A percentile compares a stretch with the other conserved stretches of the same genome.
These are phyloP conservation scores for Phyllachora maydis DNA, from an alignment of 2,329 filamentous ascomycete genomes.

Conservation along the genomic window DNA sequence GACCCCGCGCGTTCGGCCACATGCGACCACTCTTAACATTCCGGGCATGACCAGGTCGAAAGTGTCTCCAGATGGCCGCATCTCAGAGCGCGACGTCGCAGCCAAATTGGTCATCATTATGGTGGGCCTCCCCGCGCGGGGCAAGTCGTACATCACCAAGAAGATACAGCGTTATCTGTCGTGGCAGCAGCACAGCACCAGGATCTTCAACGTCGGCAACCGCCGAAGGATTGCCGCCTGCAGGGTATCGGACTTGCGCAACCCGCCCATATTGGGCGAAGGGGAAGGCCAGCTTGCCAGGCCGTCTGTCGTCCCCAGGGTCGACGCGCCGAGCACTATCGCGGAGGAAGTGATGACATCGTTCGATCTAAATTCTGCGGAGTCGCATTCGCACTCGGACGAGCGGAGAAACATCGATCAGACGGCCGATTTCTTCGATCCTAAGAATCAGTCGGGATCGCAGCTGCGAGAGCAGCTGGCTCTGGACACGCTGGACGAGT, in stretches of 20 bases:
- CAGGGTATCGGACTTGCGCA: conserved; percentile 10
- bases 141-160: conserved; percentile 98
- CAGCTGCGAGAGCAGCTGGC: conserved; percentile 80
- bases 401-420: too few species aligned
- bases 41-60: conserved; percentile 90
- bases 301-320: too few species aligned
- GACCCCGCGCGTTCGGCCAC: conserved; percentile 58
- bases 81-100: conserved; percentile 82
- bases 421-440: conserved; percentile 85
- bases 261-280: conserved; percentile 28
- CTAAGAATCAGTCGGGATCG: conserved; percentile 62
- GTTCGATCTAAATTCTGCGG: conserved; percentile 14
- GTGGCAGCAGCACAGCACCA: conserved; percentile 91
- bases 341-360: conserved; percentile 16
- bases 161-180: conserved; percentile 90
- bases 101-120: conserved; percentile 96
- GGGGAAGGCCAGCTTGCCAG: too few species aligned
- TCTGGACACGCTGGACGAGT: conserved; percentile 76
- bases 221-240: conserved; percentile 64
- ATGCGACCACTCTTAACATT: conserved; percentile 90
- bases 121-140: conserved; percentile 86
- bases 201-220: conserved; percentile 95
- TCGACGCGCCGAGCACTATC: conserved; percentile 13
- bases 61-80: conserved; percentile 87
- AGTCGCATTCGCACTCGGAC: conserved; percentile 16